Conservation (phyloP, 371 early-diverging fungal species). For the Amoeboaphelidium occidentale region DNA sequence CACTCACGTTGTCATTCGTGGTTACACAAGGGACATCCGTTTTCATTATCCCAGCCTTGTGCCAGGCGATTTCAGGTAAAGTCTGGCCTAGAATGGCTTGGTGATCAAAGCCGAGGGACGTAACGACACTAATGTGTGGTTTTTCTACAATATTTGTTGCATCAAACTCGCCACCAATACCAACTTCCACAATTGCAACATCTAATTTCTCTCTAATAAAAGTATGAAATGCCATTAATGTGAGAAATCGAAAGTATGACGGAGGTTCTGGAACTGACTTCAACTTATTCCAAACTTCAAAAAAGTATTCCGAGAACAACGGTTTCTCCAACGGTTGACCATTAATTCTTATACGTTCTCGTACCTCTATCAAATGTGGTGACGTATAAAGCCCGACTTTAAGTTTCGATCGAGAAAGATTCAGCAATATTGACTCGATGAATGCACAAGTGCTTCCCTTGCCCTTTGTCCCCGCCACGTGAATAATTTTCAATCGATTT, state of each 20-base stretch:
- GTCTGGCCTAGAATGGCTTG: slow-evolving; percentile 41
- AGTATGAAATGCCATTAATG: slow-evolving; percentile 59
- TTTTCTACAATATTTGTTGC: slow-evolving; percentile 46
- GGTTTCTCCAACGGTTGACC: slow-evolving; percentile 49
- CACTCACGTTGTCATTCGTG: too few species aligned
- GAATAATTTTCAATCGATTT: slow-evolving; percentile 43
- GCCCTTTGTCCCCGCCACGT: slow-evolving; percentile 66
- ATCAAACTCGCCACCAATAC: slow-evolving; percentile 63
- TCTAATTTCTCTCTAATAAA: slow-evolving; percentile 59
- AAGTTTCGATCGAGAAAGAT: not conserved
- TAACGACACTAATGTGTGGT: slow-evolving; percentile 52
- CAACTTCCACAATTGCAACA: slow-evolving; percentile 53
- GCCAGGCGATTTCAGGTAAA: slow-evolving; percentile 63
- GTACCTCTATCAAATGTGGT: slow-evolving; percentile 71
- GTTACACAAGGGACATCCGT: slow-evolving; percentile 2
- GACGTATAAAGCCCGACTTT: slow-evolving; percentile 48
- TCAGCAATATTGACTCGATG: slow-evolving; percentile 31
- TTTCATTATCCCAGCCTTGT: slow-evolving; percentile 82
- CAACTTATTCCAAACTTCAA: slow-evolving; percentile 44
- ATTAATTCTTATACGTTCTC: slow-evolving; percentile 80
- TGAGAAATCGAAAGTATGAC: slow-evolving; percentile 69
- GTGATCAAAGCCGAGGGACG: slow-evolving; percentile 59
- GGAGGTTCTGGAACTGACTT: slow-evolving; percentile 23
- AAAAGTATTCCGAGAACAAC: slow-evolving; percentile 60
- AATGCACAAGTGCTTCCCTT: slow-evolving; percentile 47